Conservation (phyloP, 176 grass and related monocot species). For the Eremochloa ophiuroides region DNA sequence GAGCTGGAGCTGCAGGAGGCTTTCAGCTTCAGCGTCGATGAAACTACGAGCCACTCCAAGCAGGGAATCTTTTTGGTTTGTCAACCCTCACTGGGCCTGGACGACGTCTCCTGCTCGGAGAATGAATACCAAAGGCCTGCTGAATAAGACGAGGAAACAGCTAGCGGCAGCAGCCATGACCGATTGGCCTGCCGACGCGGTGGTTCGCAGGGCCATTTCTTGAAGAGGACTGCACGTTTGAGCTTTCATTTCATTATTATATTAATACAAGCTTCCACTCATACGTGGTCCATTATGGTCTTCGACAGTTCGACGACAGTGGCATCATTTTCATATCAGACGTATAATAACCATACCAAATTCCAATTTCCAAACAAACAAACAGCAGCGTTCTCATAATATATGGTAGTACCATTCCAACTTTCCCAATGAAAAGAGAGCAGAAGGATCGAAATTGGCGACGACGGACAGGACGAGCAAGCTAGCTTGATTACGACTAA, state of each 20-base stretch:
- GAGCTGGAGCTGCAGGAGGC: neutral
- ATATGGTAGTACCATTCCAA: no score
- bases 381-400: neutral
- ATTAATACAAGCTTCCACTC: neutral
- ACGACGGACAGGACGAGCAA: neutral
- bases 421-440: no score
- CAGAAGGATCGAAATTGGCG: neutral
- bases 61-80: neutral
- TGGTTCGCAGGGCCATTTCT: constrained; percentile 24
- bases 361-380: no score
- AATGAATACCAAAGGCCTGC: neutral
- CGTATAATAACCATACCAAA: neutral
- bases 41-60: neutral
- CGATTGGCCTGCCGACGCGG: neutral
- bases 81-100: neutral
- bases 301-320: neutral
- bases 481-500: neutral
- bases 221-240: neutral
- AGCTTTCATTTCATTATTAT: neutral
- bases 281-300: neutral
- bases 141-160: constrained; percentile 16
- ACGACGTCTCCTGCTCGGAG: neutral
- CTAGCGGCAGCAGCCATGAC: neutral
- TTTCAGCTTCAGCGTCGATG: neutral
- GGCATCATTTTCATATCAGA: neutral